Conservation (phyloP, 495 filamentous ascomycete species). For the Aspergillus sparsus region DNA sequence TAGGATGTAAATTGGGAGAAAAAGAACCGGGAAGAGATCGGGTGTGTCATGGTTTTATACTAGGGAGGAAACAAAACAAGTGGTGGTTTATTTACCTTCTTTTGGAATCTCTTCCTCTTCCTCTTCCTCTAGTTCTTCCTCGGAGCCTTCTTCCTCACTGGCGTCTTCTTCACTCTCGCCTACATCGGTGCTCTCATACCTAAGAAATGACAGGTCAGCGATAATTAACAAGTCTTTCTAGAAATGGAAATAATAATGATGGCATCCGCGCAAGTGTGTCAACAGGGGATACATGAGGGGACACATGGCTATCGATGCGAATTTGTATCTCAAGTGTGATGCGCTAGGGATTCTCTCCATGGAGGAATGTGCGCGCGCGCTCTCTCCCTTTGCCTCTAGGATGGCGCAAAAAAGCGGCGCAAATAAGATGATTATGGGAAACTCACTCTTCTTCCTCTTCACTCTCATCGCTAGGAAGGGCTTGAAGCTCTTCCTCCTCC, state of each 20-base stretch:
- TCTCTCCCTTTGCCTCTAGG: no score
- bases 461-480: conserved; percentile 61
- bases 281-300: neutral
- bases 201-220: conserved; percentile 15
- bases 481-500: conserved; percentile 59
- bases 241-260: neutral
- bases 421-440: conserved; percentile 6
- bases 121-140: conserved; percentile 41
- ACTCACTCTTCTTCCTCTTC: conserved; percentile 68
- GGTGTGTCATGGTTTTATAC: neutral
- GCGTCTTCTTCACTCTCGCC: conserved; percentile 45
- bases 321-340: neutral
- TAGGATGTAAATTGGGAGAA: neutral
- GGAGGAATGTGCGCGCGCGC: conserved; percentile 2
- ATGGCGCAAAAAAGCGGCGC: conserved; percentile 1
- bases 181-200: conserved; percentile 56
- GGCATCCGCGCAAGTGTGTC: neutral
- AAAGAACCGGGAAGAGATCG: neutral
- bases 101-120: conserved; percentile 32
- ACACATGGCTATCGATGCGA: neutral
- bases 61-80: neutral
- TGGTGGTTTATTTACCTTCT: conserved; percentile 27
- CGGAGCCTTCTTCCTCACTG: conserved; percentile 27
- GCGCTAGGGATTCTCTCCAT: neutral
- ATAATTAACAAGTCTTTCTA: neutral